phyloP scores from a whole-genome alignment of 202 grass and related monocot species.

The Musa balbisiana region DNA sequence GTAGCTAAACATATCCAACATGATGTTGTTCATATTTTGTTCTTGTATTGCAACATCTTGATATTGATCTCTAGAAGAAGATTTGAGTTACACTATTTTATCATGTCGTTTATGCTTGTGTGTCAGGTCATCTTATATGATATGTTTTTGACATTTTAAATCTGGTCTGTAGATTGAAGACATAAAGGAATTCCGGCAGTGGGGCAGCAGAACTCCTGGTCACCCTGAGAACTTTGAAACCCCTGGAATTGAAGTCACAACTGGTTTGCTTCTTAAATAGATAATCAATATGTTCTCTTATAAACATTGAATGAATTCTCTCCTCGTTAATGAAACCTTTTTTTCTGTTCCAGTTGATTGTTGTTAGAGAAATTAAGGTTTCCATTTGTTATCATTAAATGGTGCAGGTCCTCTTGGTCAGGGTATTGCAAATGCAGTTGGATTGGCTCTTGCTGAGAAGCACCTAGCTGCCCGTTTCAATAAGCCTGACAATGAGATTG shows the following conservation, averaged over 20 bases:
- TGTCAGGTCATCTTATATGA: not conserved
- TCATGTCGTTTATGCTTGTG: not conserved
- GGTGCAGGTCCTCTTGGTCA: constrained; percentile 13
- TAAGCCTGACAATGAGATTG: constrained; percentile 8
- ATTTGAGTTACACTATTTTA: not conserved
- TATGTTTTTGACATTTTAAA: not conserved
- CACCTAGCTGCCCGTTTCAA: constrained; percentile 13
- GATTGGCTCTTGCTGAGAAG: constrained; percentile 11
- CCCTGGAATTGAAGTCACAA: constrained; percentile 1
- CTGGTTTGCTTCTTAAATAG: constrained; percentile 1
- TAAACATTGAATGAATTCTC: not conserved
- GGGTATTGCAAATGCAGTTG: constrained; percentile 8
- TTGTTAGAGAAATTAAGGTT: not conserved
- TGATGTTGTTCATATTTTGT: not conserved
- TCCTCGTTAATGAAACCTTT: not conserved
- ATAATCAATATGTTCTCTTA: not conserved
- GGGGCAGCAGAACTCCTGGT: constrained; percentile 2
- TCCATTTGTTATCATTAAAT: not conserved
- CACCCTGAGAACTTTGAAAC: constrained; percentile 2
- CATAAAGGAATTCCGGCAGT: not conserved
- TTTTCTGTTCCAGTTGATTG: not conserved
- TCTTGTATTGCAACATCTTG: not conserved
- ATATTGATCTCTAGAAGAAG: not conserved
- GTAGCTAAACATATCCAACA: not conserved
- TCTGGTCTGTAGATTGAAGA: not conserved